Evolutionary conservation across 192 early-diverging fungal genomes (phyloP), one percentile per base, ranked within the genome.

Genomic region (Oehlia diaphana): DNA sequence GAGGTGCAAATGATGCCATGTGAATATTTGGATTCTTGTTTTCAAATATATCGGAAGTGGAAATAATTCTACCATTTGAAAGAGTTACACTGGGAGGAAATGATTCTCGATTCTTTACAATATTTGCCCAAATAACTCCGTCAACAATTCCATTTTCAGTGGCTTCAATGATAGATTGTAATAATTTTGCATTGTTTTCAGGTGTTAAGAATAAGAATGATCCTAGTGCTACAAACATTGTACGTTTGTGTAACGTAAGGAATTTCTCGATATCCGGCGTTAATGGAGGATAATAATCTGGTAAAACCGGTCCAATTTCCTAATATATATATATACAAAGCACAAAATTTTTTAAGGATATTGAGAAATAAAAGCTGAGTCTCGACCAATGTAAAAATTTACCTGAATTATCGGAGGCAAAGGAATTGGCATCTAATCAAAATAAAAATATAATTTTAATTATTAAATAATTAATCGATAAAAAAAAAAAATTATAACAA

Each of bases 231-330:
- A 64, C 63, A 13, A 64, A 64, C 63, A 64, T 64, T 23, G 63
- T 64, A 64, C 63, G 63, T 64, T n/a, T n/a, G 21, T 64, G 63
- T 3, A 7, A 14, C 26, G 21, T 64, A 26, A 64, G 19, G 21
- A 64, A 64, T 26, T 64, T 26, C 13, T 28, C 63, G 21, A 28
- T 5, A 26, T 64, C 63, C 12, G 63, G 63, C 21, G 63, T 28
- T 23, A 64, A 64, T 23, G 63, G 26, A n/a, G 44, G 70, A 39
- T 82, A 82, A 6, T 23, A 21, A 61, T 77, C 49, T 61, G 78
- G 76, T 26, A 86, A 63, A n/a, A 86, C 72, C 0, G 84, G 84
- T 2, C 84, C 84, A 66, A 86, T 61, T 21, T 35, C 23, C 69
- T 71, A 33, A 42, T 9, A 42, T 6, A 7, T 3, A 35, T 3